Evolutionary conservation across 1,139 yeast species (phyloP), one percentile per base, ranked within the genome.

Genomic region (Pichia cactophila): DNA sequence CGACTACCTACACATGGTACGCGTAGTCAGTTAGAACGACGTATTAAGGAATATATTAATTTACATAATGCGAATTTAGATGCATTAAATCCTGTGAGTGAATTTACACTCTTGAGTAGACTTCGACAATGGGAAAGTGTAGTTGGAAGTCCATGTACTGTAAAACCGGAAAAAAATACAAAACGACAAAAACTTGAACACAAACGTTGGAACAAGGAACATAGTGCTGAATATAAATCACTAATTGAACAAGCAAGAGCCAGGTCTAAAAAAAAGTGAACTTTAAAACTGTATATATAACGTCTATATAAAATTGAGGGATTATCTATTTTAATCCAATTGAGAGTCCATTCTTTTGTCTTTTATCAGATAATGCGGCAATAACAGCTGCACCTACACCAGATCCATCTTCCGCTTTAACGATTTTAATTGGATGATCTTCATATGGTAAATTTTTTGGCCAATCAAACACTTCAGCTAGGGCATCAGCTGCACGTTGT

Each of bases 341-440:
- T 54, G 94, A 81, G 60, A 78, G 71, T 45, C 94, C 94, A 53
- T 77, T 73, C 50, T 72, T 72, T 62, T 84, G 73, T 73, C 98
- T 83, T 68, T 79, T 73, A 66, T 84, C 80, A 48, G 97, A 85
- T 69, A 92, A 78, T 43, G 97, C 97, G 50, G 98, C 97, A 71
- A 92, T 92, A 59, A 92, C 80, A 48, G 97, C 98, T 50, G 98
- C 98, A 65, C 98, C 98, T 43, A 87, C 97, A 73, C 98, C 98
- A 46, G 95, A 84, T 60, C 98, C 99, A 71, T 92, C 98, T 71
- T 90, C 96, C 55, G 98, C 97, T 52, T 89, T 85, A 41, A 86
- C 87, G 62, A 90, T 81, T 59, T 75, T 70, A 64, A 92, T 82
- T 56, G 97, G 97, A 66, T 88, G 88, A 56, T 83, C 81, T 56